Evolutionary conservation across 2,329 filamentous ascomycete genomes (phyloP), one percentile per base, ranked within the genome.

Genomic region (Aspergillus persii): DNA sequence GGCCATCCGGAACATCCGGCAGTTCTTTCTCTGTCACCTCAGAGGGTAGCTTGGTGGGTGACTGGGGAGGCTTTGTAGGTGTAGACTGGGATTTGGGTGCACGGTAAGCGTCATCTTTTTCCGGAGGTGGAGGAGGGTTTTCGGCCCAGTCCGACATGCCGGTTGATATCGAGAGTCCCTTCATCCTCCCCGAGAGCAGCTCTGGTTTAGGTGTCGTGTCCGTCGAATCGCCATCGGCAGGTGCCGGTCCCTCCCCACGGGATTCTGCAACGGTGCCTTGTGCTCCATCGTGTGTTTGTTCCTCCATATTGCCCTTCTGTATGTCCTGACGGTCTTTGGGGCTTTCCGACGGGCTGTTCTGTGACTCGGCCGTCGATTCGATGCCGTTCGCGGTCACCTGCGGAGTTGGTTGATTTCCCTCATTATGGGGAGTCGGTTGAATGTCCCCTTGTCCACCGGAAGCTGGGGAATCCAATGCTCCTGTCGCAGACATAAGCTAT

Each of bases 21-120:
- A 76, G 75, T 59, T 76, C 76, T 63, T 77, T 76, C 57, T 78
- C 72, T 60, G 64, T 72, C 69, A 59, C 71, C 58, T 69, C 71
- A 61, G 69, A 75, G 26, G 66, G 63, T n/a, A 71, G 68, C 49
- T 73, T 70, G n/a, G 77, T 69, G 26, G 79, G 72, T 51, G 76
- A 76, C 52, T 74, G 71, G 18, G 79, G 77, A 27, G 74, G 69
- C 60, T 69, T 70, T 9, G 60, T 58, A 61, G 76, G 70, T 9
- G 60, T 58, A 61, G 76, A 15, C 41, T 60, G 61, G 46, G 60
- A 36, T 27, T 62, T 81, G 56, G 79, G 76, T 61, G 80, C 79
- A 23, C 82, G 73, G 69, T 85, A 86, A 39, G 76, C 72, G 52
- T 81, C 77, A 66, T 84, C 81, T 66, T 82, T 82, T 2, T 79